A percentile compares a stretch with the other conserved stretches of the same genome.
These are phyloP conservation scores for Globisporangium perplexum DNA, from an alignment of 352 stramenopile genomes.

Conservation along the genomic window DNA sequence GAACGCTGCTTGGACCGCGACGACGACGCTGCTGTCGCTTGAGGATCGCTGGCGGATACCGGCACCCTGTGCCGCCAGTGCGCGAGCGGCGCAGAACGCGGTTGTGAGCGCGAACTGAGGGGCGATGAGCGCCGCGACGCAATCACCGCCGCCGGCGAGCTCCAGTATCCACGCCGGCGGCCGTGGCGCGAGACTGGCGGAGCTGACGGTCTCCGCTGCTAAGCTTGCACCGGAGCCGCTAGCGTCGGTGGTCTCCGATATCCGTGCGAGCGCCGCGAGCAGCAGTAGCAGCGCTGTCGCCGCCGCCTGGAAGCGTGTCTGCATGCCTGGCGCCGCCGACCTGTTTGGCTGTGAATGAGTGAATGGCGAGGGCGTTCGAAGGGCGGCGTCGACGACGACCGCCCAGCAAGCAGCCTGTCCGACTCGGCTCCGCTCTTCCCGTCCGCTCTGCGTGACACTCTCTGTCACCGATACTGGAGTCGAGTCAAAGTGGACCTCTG, in stretches of 20 bases:
- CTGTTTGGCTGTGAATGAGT: too few relatives aligned
- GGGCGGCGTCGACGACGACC: neutral
- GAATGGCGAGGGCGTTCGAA: neutral
- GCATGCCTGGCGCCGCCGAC: too few relatives aligned
- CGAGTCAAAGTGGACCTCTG: neutral
- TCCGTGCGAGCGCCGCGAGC: neutral
- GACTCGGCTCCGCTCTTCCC: neutral
- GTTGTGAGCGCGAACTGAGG: slow-evolving; percentile 6
- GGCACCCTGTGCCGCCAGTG: slow-evolving; percentile 1
- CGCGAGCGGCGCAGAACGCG: slow-evolving; percentile 6
- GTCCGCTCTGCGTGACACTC: neutral
- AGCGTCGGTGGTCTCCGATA: neutral
- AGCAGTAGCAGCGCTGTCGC: neutral
- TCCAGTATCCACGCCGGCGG: neutral
- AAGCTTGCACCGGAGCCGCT: neutral
- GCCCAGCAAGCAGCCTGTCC: too few relatives aligned
- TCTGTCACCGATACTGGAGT: neutral
- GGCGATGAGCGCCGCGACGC: slow-evolving; percentile 3
- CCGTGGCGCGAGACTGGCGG: neutral
- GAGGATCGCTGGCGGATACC: neutral
- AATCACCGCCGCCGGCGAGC: neutral
- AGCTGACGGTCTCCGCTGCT: neutral
- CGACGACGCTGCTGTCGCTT: neutral
- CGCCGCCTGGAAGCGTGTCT: too few relatives aligned
- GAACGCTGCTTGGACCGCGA: neutral